phyloP scores from a whole-genome alignment of 2,329 filamentous ascomycete species.

The Teratosphaeriaceae sp. region DNA sequence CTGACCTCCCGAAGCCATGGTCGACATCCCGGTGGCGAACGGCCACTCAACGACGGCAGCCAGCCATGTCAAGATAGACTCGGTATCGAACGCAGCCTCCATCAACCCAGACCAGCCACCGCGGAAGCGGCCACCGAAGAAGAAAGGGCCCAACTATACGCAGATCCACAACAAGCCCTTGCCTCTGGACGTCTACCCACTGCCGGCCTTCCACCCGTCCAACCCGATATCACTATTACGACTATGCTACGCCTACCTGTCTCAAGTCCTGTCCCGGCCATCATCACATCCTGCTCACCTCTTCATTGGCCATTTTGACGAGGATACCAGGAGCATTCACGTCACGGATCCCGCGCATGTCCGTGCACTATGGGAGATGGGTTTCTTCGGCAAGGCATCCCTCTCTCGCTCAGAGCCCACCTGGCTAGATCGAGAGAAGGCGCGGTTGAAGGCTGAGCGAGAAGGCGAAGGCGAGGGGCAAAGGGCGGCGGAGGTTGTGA shows the following conservation, averaged over 20 bases:
- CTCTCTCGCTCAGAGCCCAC: constrained; percentile 91
- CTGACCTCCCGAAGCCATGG: too few relatives aligned
- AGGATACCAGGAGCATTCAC: constrained; percentile 74
- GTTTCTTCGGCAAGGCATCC: constrained; percentile 93
- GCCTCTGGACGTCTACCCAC: constrained; percentile 73
- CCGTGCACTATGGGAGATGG: constrained; percentile 85
- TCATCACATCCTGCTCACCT: constrained; percentile 56
- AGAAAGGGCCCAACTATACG: constrained; percentile 51
- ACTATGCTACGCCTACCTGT: constrained; percentile 69
- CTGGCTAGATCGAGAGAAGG: constrained; percentile 80
- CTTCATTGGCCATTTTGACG: constrained; percentile 73
- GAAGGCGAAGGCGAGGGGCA: constrained; percentile 10
- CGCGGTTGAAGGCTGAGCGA: constrained; percentile 49
- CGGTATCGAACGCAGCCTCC: too few relatives aligned
- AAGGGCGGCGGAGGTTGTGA: constrained; percentile 73
- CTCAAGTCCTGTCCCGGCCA: constrained; percentile 61
- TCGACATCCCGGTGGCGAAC: constrained; percentile 4
- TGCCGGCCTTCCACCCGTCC: constrained; percentile 83
- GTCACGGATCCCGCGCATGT: constrained; percentile 70
- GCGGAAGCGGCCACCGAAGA: constrained; percentile 14
- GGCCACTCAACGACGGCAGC: constrained; percentile 6
- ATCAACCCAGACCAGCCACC: constrained; percentile 4
- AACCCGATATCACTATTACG: constrained; percentile 86
- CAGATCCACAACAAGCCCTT: constrained; percentile 53
- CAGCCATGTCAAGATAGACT: neutral